Percentiles rank a stretch among this genome's conserved stretches.
These are phyloP conservation scores for Mycena rebaudengoi DNA, from an alignment of 768 basidiomycete species.

Conservation along the genomic window DNA sequence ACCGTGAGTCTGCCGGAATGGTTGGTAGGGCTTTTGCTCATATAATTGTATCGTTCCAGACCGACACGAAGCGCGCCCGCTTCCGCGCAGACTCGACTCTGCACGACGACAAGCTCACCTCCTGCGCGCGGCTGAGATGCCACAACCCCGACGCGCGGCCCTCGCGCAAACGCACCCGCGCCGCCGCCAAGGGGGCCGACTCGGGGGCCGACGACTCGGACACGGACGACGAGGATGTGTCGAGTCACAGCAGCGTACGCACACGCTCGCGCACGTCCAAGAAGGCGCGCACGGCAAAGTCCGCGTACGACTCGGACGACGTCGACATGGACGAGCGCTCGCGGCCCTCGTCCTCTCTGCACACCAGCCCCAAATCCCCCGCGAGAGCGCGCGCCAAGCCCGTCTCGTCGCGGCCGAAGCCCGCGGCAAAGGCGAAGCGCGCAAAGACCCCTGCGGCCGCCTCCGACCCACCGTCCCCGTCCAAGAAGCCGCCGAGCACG, in stretches of 20 bases:
- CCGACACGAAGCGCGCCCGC: conserved; percentile 76
- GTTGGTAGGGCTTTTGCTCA: neutral
- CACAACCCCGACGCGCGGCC: conserved; percentile 47
- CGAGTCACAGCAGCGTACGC: conserved; percentile 27
- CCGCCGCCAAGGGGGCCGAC: conserved; percentile 3
- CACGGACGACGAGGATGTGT: conserved; percentile 17
- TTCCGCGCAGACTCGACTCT: conserved; percentile 80
- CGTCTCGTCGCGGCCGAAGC: conserved; percentile 10
- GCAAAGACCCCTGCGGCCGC: conserved; percentile 6
- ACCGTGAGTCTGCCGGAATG: conserved; percentile 56
- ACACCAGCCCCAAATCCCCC: conserved; percentile 11
- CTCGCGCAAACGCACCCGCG: conserved; percentile 40
- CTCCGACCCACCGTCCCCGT: conserved; percentile 15
- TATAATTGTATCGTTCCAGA: conserved; percentile 47
- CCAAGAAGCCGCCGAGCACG: conserved; percentile 24
- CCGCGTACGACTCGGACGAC: conserved; percentile 17
- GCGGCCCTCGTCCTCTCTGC: neutral
- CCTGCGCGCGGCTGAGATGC: conserved; percentile 67
- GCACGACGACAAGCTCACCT: conserved; percentile 70
- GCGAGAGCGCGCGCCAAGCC: conserved; percentile 21
- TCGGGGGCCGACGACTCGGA: conserved; percentile 22
- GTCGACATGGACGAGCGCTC: conserved; percentile 16
- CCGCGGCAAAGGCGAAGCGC: conserved; percentile 9
- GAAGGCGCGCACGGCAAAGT: neutral
- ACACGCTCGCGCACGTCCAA: conserved; percentile 25